These are phyloP conservation scores for Blastobotrys attinorum DNA, from an alignment of 805 yeast genomes.

Conservation along the genomic window DNA sequence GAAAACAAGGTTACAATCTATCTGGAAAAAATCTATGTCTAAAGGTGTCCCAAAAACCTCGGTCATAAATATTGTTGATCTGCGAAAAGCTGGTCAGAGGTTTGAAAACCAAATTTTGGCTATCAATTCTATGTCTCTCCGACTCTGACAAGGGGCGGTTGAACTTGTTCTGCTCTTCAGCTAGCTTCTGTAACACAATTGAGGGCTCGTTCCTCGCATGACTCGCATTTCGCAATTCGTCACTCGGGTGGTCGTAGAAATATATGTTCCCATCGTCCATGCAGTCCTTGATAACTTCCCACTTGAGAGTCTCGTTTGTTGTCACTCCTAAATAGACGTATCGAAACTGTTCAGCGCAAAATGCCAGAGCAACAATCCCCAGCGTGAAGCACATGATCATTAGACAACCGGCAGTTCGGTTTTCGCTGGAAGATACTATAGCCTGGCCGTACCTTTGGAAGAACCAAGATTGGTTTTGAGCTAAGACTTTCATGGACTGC, in stretches of 20 bases:
- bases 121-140: slow-evolving; percentile 22
- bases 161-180: slow-evolving; percentile 12
- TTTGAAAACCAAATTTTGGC: slow-evolving; percentile 15
- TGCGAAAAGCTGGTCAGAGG: slow-evolving; percentile 22
- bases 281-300: slow-evolving; percentile 55
- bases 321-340: slow-evolving; percentile 61
- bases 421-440: slow-evolving; percentile 10
- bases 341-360: slow-evolving; percentile 39
- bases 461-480: not conserved
- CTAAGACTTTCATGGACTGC: not conserved
- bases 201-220: slow-evolving; percentile 12
- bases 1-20: not conserved
- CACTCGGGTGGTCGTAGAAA: slow-evolving; percentile 20
- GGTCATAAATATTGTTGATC: slow-evolving; percentile 33
- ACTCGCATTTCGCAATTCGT: slow-evolving; percentile 8
- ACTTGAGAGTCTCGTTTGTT: slow-evolving; percentile 65
- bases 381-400: slow-evolving; percentile 39
- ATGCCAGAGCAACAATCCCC: slow-evolving; percentile 37
- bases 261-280: slow-evolving; percentile 35
- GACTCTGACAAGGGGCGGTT: slow-evolving; percentile 24
- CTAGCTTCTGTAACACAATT: slow-evolving; percentile 22
- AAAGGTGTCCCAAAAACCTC: slow-evolving; percentile 26
- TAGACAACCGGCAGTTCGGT: slow-evolving; percentile 32
- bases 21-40: slow-evolving; percentile 11
- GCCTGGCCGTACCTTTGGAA: not conserved